Evolutionary conservation across 768 basidiomycete species (phyloP), one percentile per base, ranked within the genome.

Genomic region (Pleurotus tuber-regium): DNA sequence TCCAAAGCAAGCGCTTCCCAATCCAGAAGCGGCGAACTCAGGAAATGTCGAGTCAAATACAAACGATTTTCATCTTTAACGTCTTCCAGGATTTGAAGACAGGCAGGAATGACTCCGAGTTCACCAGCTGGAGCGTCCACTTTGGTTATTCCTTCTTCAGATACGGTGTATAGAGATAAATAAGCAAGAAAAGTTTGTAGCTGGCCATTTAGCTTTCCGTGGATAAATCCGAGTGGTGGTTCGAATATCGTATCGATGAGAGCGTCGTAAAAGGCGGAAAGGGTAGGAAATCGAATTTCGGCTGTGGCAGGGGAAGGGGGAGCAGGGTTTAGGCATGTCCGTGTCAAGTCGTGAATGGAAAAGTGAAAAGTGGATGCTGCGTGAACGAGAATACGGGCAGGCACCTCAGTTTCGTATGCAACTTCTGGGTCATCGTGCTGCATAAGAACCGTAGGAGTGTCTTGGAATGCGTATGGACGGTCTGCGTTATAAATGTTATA

Each of bases 241-340:
- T 46, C 44, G 26, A 18, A 24, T 28, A 28, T 14, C 8, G 44
- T 46, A 33, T 28, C 44, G 28, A 46, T 31, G 11, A 46, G n/a
- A 7, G 44, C n/a, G 2, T 46, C 44, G 30, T 46, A 46, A 36
- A 54, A 55, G 2, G 57, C 46, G 9, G 48, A 29, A 7, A 24
- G 41, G n/a, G 59, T 58, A 28, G 59, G 61, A 35, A 57, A 55
- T 10, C 47, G 54, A n/a, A 58, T 54, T 23, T 21, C 51, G 1
- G 25, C 28, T 16, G 26, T 44, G 8, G 19, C 29, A 18, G 14
- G 38, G 12, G 50, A 41, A 18, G 57, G 57, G 33, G 54, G 54
- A n/a, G 56, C 53, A 4, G 48, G 38, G 29, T 57, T 52, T 3
- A 50, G 31, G 42, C 54, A 21, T 5, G 58, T 60, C 30, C 39